A percentile compares a stretch with the other conserved stretches of the same genome.
These are phyloP conservation scores for Clathrospora elynae DNA, from an alignment of 2,329 filamentous ascomycete species.

Conservation along the genomic window DNA sequence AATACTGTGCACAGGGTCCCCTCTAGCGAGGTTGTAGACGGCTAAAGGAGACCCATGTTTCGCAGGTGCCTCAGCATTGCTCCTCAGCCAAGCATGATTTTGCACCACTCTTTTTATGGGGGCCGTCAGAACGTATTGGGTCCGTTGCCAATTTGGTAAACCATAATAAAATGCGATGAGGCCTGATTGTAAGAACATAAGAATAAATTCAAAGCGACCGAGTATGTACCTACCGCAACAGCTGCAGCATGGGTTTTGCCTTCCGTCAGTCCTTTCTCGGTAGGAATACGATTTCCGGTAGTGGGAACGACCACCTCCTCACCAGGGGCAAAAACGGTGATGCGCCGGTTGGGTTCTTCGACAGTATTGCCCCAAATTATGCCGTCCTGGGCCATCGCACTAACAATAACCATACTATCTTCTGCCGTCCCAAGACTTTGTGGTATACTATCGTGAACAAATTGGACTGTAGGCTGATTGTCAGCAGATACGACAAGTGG, in stretches of 20 bases:
- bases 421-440: neutral
- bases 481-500: neutral
- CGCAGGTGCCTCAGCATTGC: neutral
- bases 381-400: neutral
- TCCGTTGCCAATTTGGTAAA: neutral
- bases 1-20: neutral
- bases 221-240: neutral
- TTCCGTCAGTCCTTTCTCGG: too few relatives aligned
- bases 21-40: slow-evolving; percentile 1
- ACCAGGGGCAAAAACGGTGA: neutral
- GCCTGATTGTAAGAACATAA: neutral
- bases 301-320: neutral
- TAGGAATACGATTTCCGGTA: too few relatives aligned
- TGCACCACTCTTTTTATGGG: neutral
- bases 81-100: neutral
- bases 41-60: too few relatives aligned
- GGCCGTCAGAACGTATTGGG: neutral
- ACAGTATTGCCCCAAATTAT: neutral
- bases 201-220: neutral
- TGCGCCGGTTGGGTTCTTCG: neutral
- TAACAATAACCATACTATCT: slow-evolving; percentile 2
- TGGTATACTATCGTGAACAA: neutral
- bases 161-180: slow-evolving; percentile 2
- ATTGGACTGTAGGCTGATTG: neutral
- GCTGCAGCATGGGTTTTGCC: neutral